phyloP scores from a whole-genome alignment of 805 yeast species.

The Ogataea corticis region DNA sequence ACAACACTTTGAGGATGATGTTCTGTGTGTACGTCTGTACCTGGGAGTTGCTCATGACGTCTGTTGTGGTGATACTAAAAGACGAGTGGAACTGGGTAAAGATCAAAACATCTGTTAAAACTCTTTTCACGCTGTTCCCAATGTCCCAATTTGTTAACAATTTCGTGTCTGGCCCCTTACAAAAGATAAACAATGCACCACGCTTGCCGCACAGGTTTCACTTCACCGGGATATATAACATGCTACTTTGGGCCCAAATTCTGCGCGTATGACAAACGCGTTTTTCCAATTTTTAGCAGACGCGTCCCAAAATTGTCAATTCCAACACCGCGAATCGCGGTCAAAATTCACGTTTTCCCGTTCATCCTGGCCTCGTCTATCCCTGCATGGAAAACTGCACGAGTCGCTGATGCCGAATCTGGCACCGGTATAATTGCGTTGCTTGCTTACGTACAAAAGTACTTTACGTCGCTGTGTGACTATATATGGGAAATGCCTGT shows the following conservation, averaged over 20 bases:
- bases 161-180: slow-evolving; percentile 12
- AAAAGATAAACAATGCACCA: slow-evolving; percentile 13
- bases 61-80: background rate
- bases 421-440: too few relatives aligned
- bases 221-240: background rate
- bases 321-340: background rate
- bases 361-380: background rate
- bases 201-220: background rate
- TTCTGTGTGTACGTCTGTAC: slow-evolving; percentile 27
- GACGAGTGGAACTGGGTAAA: too few relatives aligned
- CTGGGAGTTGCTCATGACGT: slow-evolving; percentile 22
- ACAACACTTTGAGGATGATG: slow-evolving; percentile 39
- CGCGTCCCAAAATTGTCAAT: background rate
- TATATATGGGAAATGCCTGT: too few relatives aligned
- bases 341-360: background rate
- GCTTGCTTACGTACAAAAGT: too few relatives aligned
- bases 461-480: too few relatives aligned
- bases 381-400: too few relatives aligned
- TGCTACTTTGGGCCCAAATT: slow-evolving; percentile 1
- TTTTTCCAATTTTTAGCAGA: background rate
- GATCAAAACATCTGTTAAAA: background rate
- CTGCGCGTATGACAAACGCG: background rate
- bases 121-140: slow-evolving; percentile 26
- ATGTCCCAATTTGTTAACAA: slow-evolving; percentile 6
- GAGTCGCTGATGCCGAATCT: too few relatives aligned